Base-by-base conservation (phyloP, 768 basidiomycete species). In the Mycena leptocephala region DNA sequence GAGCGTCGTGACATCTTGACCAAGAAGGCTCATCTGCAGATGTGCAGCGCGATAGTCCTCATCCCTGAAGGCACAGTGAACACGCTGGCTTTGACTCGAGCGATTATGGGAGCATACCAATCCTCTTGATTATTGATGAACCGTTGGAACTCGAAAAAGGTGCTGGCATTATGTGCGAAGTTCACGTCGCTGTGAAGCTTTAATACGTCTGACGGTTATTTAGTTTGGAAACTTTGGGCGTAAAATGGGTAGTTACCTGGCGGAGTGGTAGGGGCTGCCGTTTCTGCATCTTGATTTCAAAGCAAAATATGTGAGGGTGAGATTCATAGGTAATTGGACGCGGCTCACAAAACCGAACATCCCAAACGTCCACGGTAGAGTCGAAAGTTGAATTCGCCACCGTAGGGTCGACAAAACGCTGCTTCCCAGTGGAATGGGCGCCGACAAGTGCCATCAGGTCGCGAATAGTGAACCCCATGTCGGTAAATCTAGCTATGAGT, bases 381-480 rank as follows among this genome's bases (percentile, higher is more conserved):
- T 78, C 77, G 35, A 78, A 72, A 4, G 70, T 9, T 5, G 62
- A 41, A 5, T 55, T 55, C 4, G 37, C 55, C 7, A 37, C 10
- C 5, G 55, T 8, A 1, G 72, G 63, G 10, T 76, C 64, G 58
- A 78, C 77, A 41, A 78, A 78, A 6, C 64, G 58, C 56, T 78
- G 77, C 51, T 59, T 76, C 16, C 63, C 69, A 5, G 51, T 56
- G 16, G 70, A 20, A 32, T 78, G 77, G 10, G 77, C 66, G 22
- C 77, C 77, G 28, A 78, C 63, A 8, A 78, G 67, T 13, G 77
- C 77, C 37, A 78, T 73, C 11, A 74, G 56, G 51, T 76, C 75
- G 30, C 70, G 63, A 0, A 65, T 30, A 7, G 32, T 56, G 75
- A 78, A 76, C 1, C 70, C 70, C 77, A 76, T 75, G 56, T 78